Base-by-base conservation (phyloP, 1,284 basidiomycete species). In the Wolfiporia cocos region DNA sequence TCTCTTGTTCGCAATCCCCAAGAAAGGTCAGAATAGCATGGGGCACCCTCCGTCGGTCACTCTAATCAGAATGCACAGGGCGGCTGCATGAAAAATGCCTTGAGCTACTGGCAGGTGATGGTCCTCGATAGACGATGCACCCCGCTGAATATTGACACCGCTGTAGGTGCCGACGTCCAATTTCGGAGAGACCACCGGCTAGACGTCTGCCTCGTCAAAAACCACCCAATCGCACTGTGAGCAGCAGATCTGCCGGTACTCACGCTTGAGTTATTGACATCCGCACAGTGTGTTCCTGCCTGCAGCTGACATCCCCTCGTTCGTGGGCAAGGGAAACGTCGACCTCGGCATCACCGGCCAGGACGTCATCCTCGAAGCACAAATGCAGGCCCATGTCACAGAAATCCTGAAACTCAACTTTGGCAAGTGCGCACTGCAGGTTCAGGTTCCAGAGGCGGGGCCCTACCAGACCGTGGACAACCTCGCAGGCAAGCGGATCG, bases 281-380 rank as follows among this genome's bases (percentile, higher is more conserved):
- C 17, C 44, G 37, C 50, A 23, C 61, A 95, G 93, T 17, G 89
- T 99, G 23, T 99, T 99, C 67, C 84, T 99, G 15, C 95, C 96
- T 18, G 96, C 96, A 1, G 77, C 90, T 6, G 96, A 99, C 60
- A 99, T 99, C 50, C 95, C 95, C 10, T 95, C 93, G 26, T 99
- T 98, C 66, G 96, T 99, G 28, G 96, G 92, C 22, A 92, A 97
- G 63, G 95, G 95, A 42, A 92, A 96, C 58, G 89, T 99, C 55
- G 89, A 95, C 59, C 71, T 90, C 23, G 92, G 92, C 5, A 93
- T 95, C 49, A 95, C 92, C 5, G 95, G 95, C 1, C 94, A 98
- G 67, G 95, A 99, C 67, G 92, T 98, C 57, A 92, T 99, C 51
- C 80, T 93, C 43, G 95, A 99, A 67, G 76, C 92, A 20, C 72